Evolutionary conservation across 192 early-diverging fungal species (phyloP).

Genomic region (Coemansia aciculifera): DNA sequence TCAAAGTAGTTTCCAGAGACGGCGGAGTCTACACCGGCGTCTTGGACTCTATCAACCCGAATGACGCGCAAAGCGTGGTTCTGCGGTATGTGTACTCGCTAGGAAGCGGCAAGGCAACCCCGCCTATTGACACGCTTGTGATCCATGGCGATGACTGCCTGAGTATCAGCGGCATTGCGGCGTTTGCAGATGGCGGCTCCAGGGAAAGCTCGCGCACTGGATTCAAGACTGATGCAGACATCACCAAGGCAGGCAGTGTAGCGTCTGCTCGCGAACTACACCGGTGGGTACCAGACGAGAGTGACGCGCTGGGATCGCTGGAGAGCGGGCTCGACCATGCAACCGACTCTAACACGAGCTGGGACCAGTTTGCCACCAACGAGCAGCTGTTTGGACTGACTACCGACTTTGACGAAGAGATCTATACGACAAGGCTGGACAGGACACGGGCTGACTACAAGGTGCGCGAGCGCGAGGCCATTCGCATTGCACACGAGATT

Average conservation of each 20-base stretch:
- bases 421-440: conserved; percentile 95
- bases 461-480: conserved; percentile 83
- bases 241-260: conserved; percentile 65
- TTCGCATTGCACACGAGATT: conserved; percentile 88
- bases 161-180: conserved; percentile 29
- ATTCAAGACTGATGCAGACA: conserved; percentile 91
- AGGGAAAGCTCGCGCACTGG: conserved; percentile 14
- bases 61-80: conserved; percentile 52
- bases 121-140: conserved; percentile 42
- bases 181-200: conserved; percentile 18
- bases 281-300: conserved; percentile 78
- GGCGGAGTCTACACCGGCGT: conserved; percentile 34
- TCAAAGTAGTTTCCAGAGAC: conserved; percentile 24
- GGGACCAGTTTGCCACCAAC: conserved; percentile 98
- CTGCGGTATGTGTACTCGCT: conserved; percentile 44
- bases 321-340: conserved; percentile 24
- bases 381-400: conserved; percentile 91
- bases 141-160: conserved; percentile 44
- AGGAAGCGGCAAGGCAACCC: conserved; percentile 19
- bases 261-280: conserved; percentile 80
- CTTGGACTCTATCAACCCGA: conserved; percentile 50
- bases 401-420: conserved; percentile 93
- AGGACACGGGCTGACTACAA: conserved; percentile 80
- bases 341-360: conserved; percentile 38
- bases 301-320: conserved; percentile 27